These are phyloP conservation scores for Pleurotus cornucopiae DNA, from an alignment of 768 basidiomycete species.

Conservation along the genomic window DNA sequence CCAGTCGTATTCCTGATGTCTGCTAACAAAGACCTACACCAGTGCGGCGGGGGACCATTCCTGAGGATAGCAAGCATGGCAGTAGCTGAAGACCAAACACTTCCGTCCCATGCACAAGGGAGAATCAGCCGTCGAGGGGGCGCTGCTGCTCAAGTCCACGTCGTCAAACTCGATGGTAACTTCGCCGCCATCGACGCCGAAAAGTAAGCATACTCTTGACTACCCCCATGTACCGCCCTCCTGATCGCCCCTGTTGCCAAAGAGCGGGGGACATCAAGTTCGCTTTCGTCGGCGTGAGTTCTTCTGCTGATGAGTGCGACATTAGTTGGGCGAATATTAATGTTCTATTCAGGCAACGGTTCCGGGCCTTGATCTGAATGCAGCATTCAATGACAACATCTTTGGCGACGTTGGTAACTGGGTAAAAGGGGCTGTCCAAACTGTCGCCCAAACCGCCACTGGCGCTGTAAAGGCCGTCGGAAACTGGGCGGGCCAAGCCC, in stretches of 20 bases:
- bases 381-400: background rate
- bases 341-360: slow-evolving; percentile 1
- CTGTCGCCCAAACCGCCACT: background rate
- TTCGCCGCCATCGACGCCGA: slow-evolving; percentile 22
- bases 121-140: slow-evolving; percentile 21
- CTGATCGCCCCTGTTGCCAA: background rate
- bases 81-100: slow-evolving; percentile 30
- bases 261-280: background rate
- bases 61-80: slow-evolving; percentile 26
- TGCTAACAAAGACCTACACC: background rate
- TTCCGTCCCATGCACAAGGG: slow-evolving; percentile 20
- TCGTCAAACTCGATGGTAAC: slow-evolving; percentile 27
- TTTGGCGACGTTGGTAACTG: background rate
- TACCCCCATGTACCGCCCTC: background rate
- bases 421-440: background rate
- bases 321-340: slow-evolving; percentile 3
- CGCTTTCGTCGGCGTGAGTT: background rate
- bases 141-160: slow-evolving; percentile 21
- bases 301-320: slow-evolving; percentile 8
- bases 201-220: slow-evolving; percentile 7
- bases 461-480: background rate
- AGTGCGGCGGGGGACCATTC: slow-evolving; percentile 14
- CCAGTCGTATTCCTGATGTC: background rate
- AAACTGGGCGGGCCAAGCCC: background rate
- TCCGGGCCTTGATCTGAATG: background rate